Evolutionary conservation across 2,329 filamentous ascomycete species (phyloP), one percentile per base, ranked within the genome.

Genomic region (Tolypocladium sp.): DNA sequence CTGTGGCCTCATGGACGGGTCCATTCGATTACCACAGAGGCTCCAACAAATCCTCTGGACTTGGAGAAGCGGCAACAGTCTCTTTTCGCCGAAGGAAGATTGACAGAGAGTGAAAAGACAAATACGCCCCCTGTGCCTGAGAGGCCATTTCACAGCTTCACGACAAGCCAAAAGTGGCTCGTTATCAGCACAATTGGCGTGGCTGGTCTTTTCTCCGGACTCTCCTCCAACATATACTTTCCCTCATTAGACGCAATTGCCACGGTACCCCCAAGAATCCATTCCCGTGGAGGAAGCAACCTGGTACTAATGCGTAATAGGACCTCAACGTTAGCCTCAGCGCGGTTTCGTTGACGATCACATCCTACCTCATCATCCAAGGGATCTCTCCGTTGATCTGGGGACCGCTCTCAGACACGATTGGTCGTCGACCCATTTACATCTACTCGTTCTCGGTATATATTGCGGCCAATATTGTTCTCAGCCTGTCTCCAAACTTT

Each of bases 151-250:
- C 59, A 60, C 27, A 44, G 58, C 41, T 60, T 60, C 25, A 44
- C 46, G 22, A 57, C 30, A 12, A n/a, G 33, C 8, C 40, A 62
- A 37, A 82, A 80, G 65, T 72, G 75, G 60, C 65, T 76, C 61
- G 74, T 82, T 40, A 74, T 81, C 30, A 71, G 76, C 65, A 78
- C 79, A 56, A 76, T 81, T 30, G 76, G 79, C 2, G 65, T 79
- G 1, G 81, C 79, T 1, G 78, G 77, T 1, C 69, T 83, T 37
- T 82, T 84, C 68, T 82, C 80, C 3, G 80, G 81, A 1, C 63
- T 80, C 15, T 79, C 79, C 4, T 76, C 76, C 37, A 80, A 78
- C 60, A 81, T 83, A 56, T 82, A 82, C 68, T 74, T 79, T 55
- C 78, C 79, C 1, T 73, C 77, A 0, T 62, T 80, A 6, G 70